Conservation (phyloP, 176 grass and related monocot species). For the Eragrostis nindensis region DNA sequence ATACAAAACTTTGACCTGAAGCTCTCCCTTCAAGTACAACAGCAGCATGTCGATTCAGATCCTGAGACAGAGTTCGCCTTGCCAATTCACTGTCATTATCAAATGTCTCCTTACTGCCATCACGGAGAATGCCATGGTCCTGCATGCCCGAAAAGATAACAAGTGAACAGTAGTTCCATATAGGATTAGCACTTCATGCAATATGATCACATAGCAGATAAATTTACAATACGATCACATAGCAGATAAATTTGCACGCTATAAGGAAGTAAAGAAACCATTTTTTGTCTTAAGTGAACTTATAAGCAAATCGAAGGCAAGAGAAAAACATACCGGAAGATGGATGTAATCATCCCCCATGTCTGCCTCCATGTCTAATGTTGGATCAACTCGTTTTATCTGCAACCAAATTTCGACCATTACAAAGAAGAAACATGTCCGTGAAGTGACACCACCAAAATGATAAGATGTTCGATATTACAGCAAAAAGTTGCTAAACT, state of each 20-base stretch:
- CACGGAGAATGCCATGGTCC: conserved; percentile 93
- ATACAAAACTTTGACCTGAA: conserved; percentile 59
- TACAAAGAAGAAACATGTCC: not conserved
- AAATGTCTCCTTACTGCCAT: conserved; percentile 74
- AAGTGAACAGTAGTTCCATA: conserved; percentile 8
- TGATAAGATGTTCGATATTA: conserved; percentile 26
- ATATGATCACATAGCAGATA: not conserved
- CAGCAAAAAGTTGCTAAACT: conserved; percentile 5
- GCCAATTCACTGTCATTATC: conserved; percentile 72
- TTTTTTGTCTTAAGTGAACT: conserved; percentile 21
- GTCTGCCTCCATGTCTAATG: conserved; percentile 98
- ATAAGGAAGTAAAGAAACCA: conserved; percentile 18
- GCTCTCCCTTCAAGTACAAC: conserved; percentile 96
- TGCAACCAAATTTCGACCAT: conserved; percentile 50
- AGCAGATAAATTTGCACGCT: conserved; percentile 13
- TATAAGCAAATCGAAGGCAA: conserved; percentile 28
- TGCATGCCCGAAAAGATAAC: conserved; percentile 42
- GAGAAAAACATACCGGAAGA: conserved; percentile 63
- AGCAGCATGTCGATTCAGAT: conserved; percentile 93
- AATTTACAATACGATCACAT: too few relatives aligned
- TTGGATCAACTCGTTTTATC: conserved; percentile 96
- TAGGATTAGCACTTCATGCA: conserved; percentile 22
- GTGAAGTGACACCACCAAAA: conserved; percentile 23
- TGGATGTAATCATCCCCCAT: conserved; percentile 93
- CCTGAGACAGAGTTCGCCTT: conserved; percentile 80